A percentile compares a stretch with the other conserved stretches of the same genome.
Conservation (phyloP, 345 rosid species). For the Eucalyptus leucophloia region DNA sequence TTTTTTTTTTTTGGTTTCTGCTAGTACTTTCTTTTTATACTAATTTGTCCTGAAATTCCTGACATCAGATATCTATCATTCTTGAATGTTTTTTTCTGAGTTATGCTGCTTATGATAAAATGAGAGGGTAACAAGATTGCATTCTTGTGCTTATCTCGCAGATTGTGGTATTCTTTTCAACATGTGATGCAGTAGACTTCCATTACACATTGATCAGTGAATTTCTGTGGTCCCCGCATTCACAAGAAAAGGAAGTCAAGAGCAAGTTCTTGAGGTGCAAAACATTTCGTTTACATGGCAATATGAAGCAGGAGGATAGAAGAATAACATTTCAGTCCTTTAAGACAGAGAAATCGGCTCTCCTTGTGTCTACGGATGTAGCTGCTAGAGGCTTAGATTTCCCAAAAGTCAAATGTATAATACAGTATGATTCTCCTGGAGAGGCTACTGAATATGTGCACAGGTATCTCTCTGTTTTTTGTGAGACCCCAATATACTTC, state of each 20-base stretch:
- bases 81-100: background rate
- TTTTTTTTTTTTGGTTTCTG: background rate
- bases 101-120: background rate
- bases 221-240: slow-evolving; percentile 51
- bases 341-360: slow-evolving; percentile 66
- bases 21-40: background rate
- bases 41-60: background rate
- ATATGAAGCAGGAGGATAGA: slow-evolving; percentile 91
- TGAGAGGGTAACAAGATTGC: background rate
- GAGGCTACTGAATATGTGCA: slow-evolving; percentile 98
- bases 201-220: slow-evolving; percentile 64
- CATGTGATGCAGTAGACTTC: slow-evolving; percentile 98
- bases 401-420: slow-evolving; percentile 86
- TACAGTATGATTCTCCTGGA: slow-evolving; percentile 97
- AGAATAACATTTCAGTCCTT: slow-evolving; percentile 64
- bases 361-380: slow-evolving; percentile 79
- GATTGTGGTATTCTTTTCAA: slow-evolving; percentile 96
- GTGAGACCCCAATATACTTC: background rate
- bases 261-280: slow-evolving; percentile 56
- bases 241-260: slow-evolving; percentile 26
- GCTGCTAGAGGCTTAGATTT: slow-evolving; percentile 94
- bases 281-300: slow-evolving; percentile 77
- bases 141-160: slow-evolving; percentile 16
- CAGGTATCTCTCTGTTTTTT: slow-evolving; percentile 30
- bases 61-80: background rate